Evolutionary conservation across 2,329 filamentous ascomycete species (phyloP).

Genomic region (Aspergillus viridinutans): DNA sequence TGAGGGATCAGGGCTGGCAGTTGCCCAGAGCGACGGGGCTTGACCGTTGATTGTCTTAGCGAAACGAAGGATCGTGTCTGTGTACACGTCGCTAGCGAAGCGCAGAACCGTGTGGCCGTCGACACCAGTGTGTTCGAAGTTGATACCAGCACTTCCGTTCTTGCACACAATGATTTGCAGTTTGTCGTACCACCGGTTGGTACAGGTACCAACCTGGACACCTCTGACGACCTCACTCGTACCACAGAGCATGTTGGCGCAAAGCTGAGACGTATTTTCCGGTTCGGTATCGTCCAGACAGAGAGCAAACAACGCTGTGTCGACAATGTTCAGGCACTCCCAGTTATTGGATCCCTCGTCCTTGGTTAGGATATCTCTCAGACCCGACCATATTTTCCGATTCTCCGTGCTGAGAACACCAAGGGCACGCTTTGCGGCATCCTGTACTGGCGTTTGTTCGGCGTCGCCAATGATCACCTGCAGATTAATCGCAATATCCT

Average conservation of each 20-base stretch:
- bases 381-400: slow-evolving; percentile 88
- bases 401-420: slow-evolving; percentile 96
- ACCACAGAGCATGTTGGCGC: slow-evolving; percentile 97
- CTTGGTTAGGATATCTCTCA: slow-evolving; percentile 80
- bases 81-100: slow-evolving; percentile 94
- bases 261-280: slow-evolving; percentile 73
- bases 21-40: slow-evolving; percentile 87
- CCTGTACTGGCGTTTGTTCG: slow-evolving; percentile 80
- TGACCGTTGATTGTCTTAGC: slow-evolving; percentile 92
- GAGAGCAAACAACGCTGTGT: slow-evolving; percentile 86
- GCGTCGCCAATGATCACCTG: slow-evolving; percentile 92
- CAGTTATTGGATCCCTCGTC: slow-evolving; percentile 91
- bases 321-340: slow-evolving; percentile 91
- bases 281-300: slow-evolving; percentile 93
- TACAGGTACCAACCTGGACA: slow-evolving; percentile 95
- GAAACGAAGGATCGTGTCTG: slow-evolving; percentile 93
- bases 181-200: slow-evolving; percentile 99
- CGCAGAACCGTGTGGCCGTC: slow-evolving; percentile 95
- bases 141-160: slow-evolving; percentile 97
- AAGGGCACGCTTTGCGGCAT: slow-evolving; percentile 89
- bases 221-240: slow-evolving; percentile 88
- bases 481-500: slow-evolving; percentile 84
- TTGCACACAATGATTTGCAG: slow-evolving; percentile 98
- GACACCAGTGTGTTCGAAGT: slow-evolving; percentile 97
- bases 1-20: slow-evolving; percentile 82